Evolutionary conservation across 768 basidiomycete species (phyloP).

Genomic region (Pulveroboletus sp.): DNA sequence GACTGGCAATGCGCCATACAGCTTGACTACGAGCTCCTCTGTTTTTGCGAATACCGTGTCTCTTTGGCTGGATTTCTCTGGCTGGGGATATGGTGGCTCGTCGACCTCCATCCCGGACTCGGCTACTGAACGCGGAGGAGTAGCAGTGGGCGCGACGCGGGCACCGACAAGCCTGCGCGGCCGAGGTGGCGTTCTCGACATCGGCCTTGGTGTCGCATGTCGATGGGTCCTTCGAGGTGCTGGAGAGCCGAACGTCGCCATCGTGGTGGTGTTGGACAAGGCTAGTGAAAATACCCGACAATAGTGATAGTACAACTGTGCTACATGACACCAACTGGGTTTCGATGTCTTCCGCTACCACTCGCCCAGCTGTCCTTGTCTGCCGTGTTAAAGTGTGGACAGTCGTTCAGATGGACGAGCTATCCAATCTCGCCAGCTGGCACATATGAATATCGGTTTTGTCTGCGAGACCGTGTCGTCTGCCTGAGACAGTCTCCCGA

Average conservation of each 20-base stretch:
- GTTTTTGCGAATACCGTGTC: conserved; percentile 65
- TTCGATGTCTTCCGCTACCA: conserved; percentile 58
- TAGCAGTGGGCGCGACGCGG: conserved; percentile 18
- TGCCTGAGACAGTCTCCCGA: conserved; percentile 73
- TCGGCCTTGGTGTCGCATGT: conserved; percentile 26
- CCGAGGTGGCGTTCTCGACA: conserved; percentile 25
- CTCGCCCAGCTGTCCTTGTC: conserved; percentile 73
- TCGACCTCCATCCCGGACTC: conserved; percentile 69
- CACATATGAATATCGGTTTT: conserved; percentile 74
- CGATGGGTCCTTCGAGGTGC: conserved; percentile 51
- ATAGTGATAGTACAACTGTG: conserved; percentile 3
- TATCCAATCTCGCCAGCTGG: conserved; percentile 28
- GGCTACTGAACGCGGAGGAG: conserved; percentile 35
- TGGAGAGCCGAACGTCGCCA: conserved; percentile 59
- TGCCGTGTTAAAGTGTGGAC: conserved; percentile 78
- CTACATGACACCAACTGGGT: conserved; percentile 36
- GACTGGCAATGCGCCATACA: conserved; percentile 68
- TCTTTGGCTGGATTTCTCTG: conserved; percentile 35
- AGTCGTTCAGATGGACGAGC: conserved; percentile 81
- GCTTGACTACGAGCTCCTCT: conserved; percentile 61
- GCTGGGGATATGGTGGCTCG: conserved; percentile 41
- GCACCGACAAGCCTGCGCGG: conserved; percentile 25
- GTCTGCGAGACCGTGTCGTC: conserved; percentile 78
- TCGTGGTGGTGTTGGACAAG: conserved; percentile 10
- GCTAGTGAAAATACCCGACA: conserved; percentile 15